Base-by-base conservation (phyloP, 2,329 filamentous ascomycete species). In the Arthrobotrys conoides region DNA sequence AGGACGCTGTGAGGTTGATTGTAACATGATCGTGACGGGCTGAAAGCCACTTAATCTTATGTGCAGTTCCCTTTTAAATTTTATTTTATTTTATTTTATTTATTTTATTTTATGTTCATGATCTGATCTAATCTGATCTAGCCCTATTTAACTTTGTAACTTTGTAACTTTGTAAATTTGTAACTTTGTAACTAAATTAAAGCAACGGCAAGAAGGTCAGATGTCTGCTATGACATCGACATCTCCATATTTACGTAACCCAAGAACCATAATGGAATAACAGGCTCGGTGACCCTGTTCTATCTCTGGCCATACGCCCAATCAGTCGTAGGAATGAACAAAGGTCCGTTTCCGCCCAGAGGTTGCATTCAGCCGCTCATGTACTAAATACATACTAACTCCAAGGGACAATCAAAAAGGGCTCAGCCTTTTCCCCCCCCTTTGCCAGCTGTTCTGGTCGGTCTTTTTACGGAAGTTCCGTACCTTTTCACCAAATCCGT, bases 291-390 rank as follows among this genome's bases (percentile, higher is more conserved):
- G 55, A 59, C 46, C 66, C 22, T 63, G 46, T 59, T 72, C 69
- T 36, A 44, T 64, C 49, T 66, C 69, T 44, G 44, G 22, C 48
- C 59, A 59, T 38, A 61, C 49, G 41, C 61, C 38, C 65, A 73
- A 73, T 73, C 24, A 59, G 51, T 59, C 36, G 36, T 22, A 3
- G 38, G 51, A 67, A 73, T 67, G 70, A 41, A 57, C 22, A 46
- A 44, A 41, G 36, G 38, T 46, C 48, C 55, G 44, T 57, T 51
- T 61, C 57, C 57, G 44, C 55, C 46, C 44, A 71, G 68, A 53
- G 44, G 63, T 75, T 76, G 64, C 64, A 65, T 63, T 76, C 72
- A 76, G 72, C 73, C 73, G 67, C 73, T 67, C 57, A 30, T 51
- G 24, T 36, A 20, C 57, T 44, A 61, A 36, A 44, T 30, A 30